These are phyloP conservation scores for Pyricularia grisea DNA, from an alignment of 2,329 filamentous ascomycete genomes.

Conservation along the genomic window DNA sequence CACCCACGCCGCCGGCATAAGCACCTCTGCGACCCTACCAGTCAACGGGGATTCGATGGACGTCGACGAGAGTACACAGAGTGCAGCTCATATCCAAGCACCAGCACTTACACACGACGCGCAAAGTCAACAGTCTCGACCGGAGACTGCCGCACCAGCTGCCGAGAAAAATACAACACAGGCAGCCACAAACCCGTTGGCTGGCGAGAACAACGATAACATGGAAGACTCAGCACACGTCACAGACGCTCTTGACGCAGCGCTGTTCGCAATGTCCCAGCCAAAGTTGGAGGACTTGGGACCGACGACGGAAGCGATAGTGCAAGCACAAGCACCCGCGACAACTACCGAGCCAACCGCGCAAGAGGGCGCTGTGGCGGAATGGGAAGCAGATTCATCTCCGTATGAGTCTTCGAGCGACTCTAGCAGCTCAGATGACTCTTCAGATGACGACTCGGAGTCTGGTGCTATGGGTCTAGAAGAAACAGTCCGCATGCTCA, in stretches of 20 bases:
- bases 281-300: neutral
- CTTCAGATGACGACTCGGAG: slow-evolving; percentile 48
- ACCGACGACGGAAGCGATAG: neutral
- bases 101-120: neutral
- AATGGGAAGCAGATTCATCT: slow-evolving; percentile 79
- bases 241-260: slow-evolving; percentile 16
- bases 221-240: slow-evolving; percentile 6
- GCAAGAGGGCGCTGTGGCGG: slow-evolving; percentile 21
- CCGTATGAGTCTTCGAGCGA: slow-evolving; percentile 61
- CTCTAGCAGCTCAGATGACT: slow-evolving; percentile 49
- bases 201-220: neutral
- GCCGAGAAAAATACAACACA: neutral
- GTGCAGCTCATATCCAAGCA: neutral
- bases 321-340: neutral
- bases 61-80: neutral
- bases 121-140: neutral
- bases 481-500: slow-evolving; percentile 75
- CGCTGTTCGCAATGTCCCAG: slow-evolving; percentile 7
- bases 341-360: neutral
- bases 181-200: neutral
- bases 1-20: neutral
- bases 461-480: slow-evolving; percentile 67
- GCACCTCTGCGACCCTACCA: neutral
- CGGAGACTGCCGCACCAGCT: neutral
- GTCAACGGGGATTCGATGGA: neutral